These are phyloP conservation scores for Pleurotus sapidus DNA, from an alignment of 768 basidiomycete species.

Conservation along the genomic window DNA sequence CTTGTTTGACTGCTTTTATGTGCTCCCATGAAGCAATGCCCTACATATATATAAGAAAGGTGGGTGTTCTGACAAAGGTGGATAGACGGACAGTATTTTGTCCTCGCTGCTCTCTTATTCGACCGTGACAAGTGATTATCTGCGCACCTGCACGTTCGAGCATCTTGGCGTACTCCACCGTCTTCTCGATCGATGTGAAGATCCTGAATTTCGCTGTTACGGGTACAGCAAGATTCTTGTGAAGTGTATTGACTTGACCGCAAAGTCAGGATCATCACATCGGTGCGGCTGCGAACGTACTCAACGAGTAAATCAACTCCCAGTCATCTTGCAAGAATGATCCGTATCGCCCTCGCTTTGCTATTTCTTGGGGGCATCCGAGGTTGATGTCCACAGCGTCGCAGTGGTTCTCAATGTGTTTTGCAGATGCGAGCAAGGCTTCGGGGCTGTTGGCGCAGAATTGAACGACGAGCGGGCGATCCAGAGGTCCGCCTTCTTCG, in stretches of 20 bases:
- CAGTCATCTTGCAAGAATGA: slow-evolving; percentile 94
- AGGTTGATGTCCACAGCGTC: slow-evolving; percentile 96
- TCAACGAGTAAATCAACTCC: slow-evolving; percentile 80
- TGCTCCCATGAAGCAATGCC: slow-evolving; percentile 89
- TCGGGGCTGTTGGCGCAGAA: slow-evolving; percentile 93
- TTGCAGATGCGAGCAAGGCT: slow-evolving; percentile 73
- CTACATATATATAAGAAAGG: slow-evolving; percentile 31
- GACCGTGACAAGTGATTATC: slow-evolving; percentile 91
- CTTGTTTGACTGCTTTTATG: slow-evolving; percentile 87
- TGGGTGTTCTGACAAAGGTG: slow-evolving; percentile 1
- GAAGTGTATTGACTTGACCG: slow-evolving; percentile 78
- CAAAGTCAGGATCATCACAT: neutral
- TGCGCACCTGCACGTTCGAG: slow-evolving; percentile 94
- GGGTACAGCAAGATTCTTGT: slow-evolving; percentile 81
- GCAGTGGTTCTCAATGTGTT: slow-evolving; percentile 70
- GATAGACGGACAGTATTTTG: slow-evolving; percentile 57
- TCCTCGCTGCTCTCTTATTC: slow-evolving; percentile 89
- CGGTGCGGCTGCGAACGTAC: slow-evolving; percentile 35
- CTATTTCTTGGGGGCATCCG: slow-evolving; percentile 95
- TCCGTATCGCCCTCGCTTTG: slow-evolving; percentile 82
- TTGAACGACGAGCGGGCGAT: slow-evolving; percentile 87
- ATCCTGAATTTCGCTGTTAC: slow-evolving; percentile 97
- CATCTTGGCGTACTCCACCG: slow-evolving; percentile 94
- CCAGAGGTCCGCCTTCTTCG: slow-evolving; percentile 80
- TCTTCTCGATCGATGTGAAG: slow-evolving; percentile 81